These are phyloP conservation scores for Cordyceps fumosorosea DNA, from an alignment of 2,329 filamentous ascomycete species.

Conservation along the genomic window DNA sequence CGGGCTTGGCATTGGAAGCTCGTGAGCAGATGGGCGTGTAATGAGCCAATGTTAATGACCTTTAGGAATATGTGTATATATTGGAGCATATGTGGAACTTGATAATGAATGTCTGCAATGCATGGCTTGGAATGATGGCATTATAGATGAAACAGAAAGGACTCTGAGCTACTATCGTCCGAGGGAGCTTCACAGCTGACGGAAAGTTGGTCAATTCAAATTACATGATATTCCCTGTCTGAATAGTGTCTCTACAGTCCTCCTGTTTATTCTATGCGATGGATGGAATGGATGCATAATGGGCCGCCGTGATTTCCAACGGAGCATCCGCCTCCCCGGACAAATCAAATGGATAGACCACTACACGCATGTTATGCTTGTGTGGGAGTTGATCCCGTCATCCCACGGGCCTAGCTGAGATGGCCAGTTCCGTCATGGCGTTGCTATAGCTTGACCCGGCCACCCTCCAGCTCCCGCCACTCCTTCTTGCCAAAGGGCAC, in stretches of 20 bases:
- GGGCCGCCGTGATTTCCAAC: too few relatives aligned
- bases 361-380: too few relatives aligned
- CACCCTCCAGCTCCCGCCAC: conserved; percentile 61
- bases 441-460: conserved; percentile 60
- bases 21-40: conserved; percentile 21
- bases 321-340: neutral
- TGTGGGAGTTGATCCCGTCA: neutral
- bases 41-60: conserved; percentile 4
- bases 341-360: too few relatives aligned
- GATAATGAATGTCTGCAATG: neutral
- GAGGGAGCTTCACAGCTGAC: conserved; percentile 7
- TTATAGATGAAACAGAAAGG: neutral
- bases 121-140: neutral
- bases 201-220: neutral
- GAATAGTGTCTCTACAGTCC: neutral
- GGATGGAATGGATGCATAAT: neutral
- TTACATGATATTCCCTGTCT: neutral
- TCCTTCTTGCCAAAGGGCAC: conserved; percentile 59
- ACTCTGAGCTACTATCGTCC: neutral
- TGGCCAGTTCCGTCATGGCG: neutral
- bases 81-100: neutral
- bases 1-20: conserved; percentile 47
- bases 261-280: neutral
- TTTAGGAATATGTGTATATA: conserved; percentile 13
- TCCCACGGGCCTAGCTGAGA: too few relatives aligned